Conservation (phyloP, 345 rosid species). For the Crucihimalaya himalaica region DNA sequence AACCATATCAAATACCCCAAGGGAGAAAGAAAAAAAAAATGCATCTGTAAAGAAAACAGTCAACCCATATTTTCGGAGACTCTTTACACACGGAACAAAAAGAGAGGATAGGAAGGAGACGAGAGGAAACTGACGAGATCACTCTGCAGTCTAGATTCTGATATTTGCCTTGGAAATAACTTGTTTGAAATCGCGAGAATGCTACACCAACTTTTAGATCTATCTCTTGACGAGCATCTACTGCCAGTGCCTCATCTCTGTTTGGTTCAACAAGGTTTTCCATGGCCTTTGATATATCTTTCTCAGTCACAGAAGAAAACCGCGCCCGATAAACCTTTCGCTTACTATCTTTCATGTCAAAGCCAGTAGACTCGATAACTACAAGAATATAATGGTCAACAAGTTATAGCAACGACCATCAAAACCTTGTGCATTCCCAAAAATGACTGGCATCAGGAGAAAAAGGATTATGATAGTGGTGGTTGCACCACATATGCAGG, state of each 20-base stretch:
- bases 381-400: conserved; percentile 34
- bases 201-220: conserved; percentile 99
- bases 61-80: neutral
- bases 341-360: conserved; percentile 54
- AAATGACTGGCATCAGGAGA: conserved; percentile 13
- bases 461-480: neutral
- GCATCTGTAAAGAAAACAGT: neutral
- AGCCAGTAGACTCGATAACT: conserved; percentile 87
- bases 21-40: neutral
- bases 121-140: conserved; percentile 80
- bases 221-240: conserved; percentile 99
- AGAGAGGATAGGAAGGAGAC: conserved; percentile 21
- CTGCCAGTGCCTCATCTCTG: conserved; percentile 85
- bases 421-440: conserved; percentile 18
- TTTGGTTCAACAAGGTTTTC: conserved; percentile 84
- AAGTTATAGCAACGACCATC: conserved; percentile 14
- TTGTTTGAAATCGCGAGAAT: conserved; percentile 91
- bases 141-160: conserved; percentile 92
- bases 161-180: conserved; percentile 94
- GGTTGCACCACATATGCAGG: conserved; percentile 1
- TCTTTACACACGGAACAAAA: neutral
- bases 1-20: neutral
- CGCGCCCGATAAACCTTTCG: conserved; percentile 77
- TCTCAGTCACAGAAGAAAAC: conserved; percentile 96
- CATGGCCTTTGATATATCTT: conserved; percentile 87